phyloP scores from a whole-genome alignment of 169 alveolate species.

The Theileria sp. region DNA sequence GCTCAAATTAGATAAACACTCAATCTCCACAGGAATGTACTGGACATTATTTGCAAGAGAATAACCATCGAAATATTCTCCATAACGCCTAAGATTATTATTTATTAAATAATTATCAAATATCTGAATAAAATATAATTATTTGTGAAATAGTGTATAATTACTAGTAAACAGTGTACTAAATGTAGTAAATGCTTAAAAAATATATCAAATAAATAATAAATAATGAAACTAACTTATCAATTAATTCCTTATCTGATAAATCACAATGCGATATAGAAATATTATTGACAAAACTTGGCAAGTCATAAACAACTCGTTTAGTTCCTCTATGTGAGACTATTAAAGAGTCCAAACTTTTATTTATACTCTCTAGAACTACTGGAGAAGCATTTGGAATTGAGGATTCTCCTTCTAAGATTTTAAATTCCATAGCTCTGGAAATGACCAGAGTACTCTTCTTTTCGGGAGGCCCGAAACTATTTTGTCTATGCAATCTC shows the following conservation, averaged over 20 bases:
- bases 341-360: conserved; percentile 33
- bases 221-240: conserved; percentile 21
- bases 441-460: conserved; percentile 27
- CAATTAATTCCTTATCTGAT: conserved; percentile 36
- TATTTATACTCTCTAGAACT: conserved; percentile 22
- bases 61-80: conserved; percentile 50
- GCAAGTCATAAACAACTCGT: neutral
- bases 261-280: conserved; percentile 41
- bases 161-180: neutral
- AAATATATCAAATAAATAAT: neutral
- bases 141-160: neutral
- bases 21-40: conserved; percentile 56
- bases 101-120: neutral
- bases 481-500: conserved; percentile 22
- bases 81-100: conserved; percentile 40
- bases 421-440: conserved; percentile 40
- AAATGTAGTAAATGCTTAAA: neutral
- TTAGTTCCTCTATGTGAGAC: conserved; percentile 11
- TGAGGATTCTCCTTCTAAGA: conserved; percentile 40
- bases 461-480: conserved; percentile 18
- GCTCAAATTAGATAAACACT: conserved; percentile 31
- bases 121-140: neutral
- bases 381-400: conserved; percentile 26
- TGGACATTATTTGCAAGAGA: conserved; percentile 60
- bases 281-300: conserved; percentile 8